Conservation (phyloP, 768 basidiomycete species). For the Lactifluus volemus region DNA sequence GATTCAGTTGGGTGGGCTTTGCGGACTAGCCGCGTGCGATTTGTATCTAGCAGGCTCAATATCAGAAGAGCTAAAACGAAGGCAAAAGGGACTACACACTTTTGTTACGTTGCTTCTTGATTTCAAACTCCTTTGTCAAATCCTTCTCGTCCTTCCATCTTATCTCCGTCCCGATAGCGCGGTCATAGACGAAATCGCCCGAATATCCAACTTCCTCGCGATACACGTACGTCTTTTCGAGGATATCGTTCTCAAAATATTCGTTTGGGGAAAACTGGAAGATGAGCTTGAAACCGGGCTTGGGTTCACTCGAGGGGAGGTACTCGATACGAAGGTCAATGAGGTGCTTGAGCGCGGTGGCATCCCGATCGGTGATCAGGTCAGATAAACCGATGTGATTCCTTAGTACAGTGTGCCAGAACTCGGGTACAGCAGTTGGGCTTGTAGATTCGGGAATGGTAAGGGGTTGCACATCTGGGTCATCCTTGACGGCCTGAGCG, state of each 20-base stretch:
- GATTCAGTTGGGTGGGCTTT: constrained; percentile 89
- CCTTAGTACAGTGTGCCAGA: constrained; percentile 95
- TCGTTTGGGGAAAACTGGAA: constrained; percentile 81
- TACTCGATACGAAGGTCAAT: constrained; percentile 76
- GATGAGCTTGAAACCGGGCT: constrained; percentile 86
- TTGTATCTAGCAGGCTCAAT: constrained; percentile 47
- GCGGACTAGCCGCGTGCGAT: constrained; percentile 71
- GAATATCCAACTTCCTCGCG: constrained; percentile 88
- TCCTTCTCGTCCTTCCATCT: constrained; percentile 99
- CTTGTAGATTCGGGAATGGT: constrained; percentile 22
- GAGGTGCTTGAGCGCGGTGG: constrained; percentile 72
- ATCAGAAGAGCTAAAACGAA: background rate
- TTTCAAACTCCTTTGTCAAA: constrained; percentile 94
- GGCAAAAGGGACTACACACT: constrained; percentile 37
- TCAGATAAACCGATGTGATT: constrained; percentile 85
- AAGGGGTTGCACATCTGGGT: constrained; percentile 58
- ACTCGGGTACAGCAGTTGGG: constrained; percentile 70
- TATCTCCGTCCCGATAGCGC: constrained; percentile 84
- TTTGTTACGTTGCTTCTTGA: constrained; percentile 99
- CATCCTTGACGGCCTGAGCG: constrained; percentile 62
- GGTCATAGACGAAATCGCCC: constrained; percentile 96
- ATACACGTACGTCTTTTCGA: constrained; percentile 94
- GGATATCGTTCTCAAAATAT: constrained; percentile 74
- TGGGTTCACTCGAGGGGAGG: constrained; percentile 49
- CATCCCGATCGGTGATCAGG: constrained; percentile 91